Evolutionary conservation across 768 basidiomycete species (phyloP), one percentile per base, ranked within the genome.

Genomic region (Macrolepiota albuminosa): DNA sequence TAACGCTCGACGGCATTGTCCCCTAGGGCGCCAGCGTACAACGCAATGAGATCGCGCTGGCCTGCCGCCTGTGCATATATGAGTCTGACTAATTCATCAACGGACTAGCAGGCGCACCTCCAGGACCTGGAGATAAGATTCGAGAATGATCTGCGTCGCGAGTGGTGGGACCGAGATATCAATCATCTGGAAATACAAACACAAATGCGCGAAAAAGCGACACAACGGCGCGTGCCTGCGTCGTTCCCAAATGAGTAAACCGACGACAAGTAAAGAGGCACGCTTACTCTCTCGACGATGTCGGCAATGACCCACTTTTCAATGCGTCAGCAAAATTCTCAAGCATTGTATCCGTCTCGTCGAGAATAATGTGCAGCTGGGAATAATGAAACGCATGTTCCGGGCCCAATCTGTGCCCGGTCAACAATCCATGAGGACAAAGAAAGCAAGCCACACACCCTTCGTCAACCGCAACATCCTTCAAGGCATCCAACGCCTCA

Each of bases 121-220:
- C 3, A 98, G 82, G 3, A 95, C 89, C 61, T 84, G 84, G 6
- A 98, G 82, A 69, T 98, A 99, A 0, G 89, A 85, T 68, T 96
- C 91, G 31, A 98, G 75, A 54, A 99, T 92, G 34, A 82, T 73
- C 68, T 96, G 93, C 0, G 85, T 87, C 0, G 91, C 84, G 13
- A 84, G 71, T 2, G 88, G 85, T 0, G 95, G 89, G 0, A 93
- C 83, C 0, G 84, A 70, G 39, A 88, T 74, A 53, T 89, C 88
- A 39, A 97, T 89, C 74, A 93, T 84, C 62, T 90, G 86, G 4
- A 97, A 79, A 73, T 88, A 93, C 34, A 98, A 84, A 63, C 93
- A 93, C 26, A 98, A 76, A 68, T 99, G 96, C 0, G 95, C 89
- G 67, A 96, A 97, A 76, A 98, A 99, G 4, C 95, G 87, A 48